Evolutionary conservation across 2,329 filamentous ascomycete genomes (phyloP), one percentile per base, ranked within the genome.

Genomic region (Nigrospora oryzae): DNA sequence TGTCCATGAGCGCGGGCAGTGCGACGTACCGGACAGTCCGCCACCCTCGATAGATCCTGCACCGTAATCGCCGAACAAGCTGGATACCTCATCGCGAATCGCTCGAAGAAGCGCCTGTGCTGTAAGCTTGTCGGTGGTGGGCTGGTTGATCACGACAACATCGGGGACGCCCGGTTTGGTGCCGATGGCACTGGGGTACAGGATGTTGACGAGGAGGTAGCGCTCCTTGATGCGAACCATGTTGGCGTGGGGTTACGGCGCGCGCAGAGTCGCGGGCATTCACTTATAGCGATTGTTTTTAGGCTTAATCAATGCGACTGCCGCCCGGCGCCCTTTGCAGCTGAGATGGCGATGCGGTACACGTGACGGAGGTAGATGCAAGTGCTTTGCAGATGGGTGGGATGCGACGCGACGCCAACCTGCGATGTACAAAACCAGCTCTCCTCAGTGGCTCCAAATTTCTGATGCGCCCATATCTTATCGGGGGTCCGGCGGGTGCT

Each of bases 141-240:
- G 89, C 41, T 84, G 81, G 62, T 90, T 84, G 65, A 94, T 84
- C 44, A 82, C 73, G 28, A 97, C 68, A 46, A 86, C 72, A 68
- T 79, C 63, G 60, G 85, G 63, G 58, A 74, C 54, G 53, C 66
- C 62, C 32, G 60, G 41, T 46, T 62, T 64, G 48, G 55, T 52
- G 39, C 58, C 51, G 11, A 70, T 51, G 12, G 78, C 69, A 7
- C 81, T 74, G 0, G 90, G 89, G 58, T 96, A 96, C 39, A 97
- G 74, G 53, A 97, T 89, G 61, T 95, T 88, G 50, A 97, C 80
- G n/a, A 97, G 81, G 15, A 98, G 78, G 64, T 98, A 98, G 57
- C 93, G 84, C 65, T 95, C 86, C 67, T 98, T 98, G 54, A 97
- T 80, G 60, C 93, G 88, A 48, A 98, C 93, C 93, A 98, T 96